Conservation (phyloP, 2,329 filamentous ascomycete species). For the Lecanicillium sp. region DNA sequence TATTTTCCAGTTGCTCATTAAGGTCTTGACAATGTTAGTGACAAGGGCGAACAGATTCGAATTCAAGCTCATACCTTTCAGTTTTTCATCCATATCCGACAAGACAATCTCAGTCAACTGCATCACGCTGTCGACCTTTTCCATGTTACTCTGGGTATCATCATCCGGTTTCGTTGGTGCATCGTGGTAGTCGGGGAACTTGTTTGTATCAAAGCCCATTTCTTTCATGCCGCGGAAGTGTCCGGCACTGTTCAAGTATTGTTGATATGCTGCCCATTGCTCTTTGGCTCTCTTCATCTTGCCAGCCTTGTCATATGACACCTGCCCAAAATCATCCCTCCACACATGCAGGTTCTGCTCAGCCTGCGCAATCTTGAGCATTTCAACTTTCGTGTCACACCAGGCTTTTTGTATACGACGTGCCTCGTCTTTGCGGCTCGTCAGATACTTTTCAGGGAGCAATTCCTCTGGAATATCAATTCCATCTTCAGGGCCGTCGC, state of each 20-base stretch:
- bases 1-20: conserved; percentile 20
- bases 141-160: conserved; percentile 20
- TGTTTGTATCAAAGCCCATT: conserved; percentile 27
- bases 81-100: conserved; percentile 22
- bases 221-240: conserved; percentile 28
- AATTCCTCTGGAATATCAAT: conserved; percentile 43
- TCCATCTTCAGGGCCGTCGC: conserved; percentile 30
- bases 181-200: conserved; percentile 28
- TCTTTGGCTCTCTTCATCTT: conserved; percentile 20
- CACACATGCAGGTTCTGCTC: conserved; percentile 19
- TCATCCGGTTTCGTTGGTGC: conserved; percentile 28
- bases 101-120: conserved; percentile 23
- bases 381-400: conserved; percentile 22
- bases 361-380: conserved; percentile 15
- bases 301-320: conserved; percentile 19
- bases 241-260: conserved; percentile 27
- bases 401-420: conserved; percentile 32
- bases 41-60: no score
- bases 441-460: conserved; percentile 47
- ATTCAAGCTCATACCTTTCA: conserved; percentile 24
- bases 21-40: conserved; percentile 21
- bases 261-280: conserved; percentile 23
- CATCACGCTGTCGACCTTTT: conserved; percentile 25
- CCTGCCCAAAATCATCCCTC: conserved; percentile 17
- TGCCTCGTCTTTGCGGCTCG: conserved; percentile 35